These are phyloP conservation scores for Lachancea waltii DNA, from an alignment of 805 yeast genomes.

Conservation along the genomic window DNA sequence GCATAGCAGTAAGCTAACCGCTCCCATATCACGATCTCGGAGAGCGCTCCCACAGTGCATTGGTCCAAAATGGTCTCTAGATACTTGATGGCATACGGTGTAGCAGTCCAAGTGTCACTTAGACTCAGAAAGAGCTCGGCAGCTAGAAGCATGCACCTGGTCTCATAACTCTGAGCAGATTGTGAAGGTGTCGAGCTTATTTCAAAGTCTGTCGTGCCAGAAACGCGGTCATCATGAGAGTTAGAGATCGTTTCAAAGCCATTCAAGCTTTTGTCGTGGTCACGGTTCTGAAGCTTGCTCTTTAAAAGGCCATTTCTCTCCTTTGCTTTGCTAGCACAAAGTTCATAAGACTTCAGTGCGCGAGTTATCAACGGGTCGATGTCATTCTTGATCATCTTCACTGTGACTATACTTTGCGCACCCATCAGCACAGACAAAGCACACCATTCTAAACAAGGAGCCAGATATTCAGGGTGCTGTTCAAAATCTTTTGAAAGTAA, in stretches of 20 bases:
- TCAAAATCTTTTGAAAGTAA: conserved; percentile 69
- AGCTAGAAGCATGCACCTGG: conserved; percentile 58
- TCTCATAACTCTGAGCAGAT: conserved; percentile 44
- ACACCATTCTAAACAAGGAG: conserved; percentile 85
- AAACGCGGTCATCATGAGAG: not conserved
- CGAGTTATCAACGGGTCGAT: conserved; percentile 36
- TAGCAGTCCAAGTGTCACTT: conserved; percentile 38
- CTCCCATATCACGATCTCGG: conserved; percentile 47
- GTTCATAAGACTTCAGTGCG: conserved; percentile 31
- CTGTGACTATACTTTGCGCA: conserved; percentile 37
- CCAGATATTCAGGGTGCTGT: conserved; percentile 42
- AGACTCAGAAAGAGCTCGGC: conserved; percentile 57
- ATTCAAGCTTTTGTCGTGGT: not conserved
- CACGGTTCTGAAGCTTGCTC: not conserved
- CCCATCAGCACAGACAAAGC: conserved; percentile 66
- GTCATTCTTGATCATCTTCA: conserved; percentile 38
- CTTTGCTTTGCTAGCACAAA: conserved; percentile 38
- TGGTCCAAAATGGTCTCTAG: conserved; percentile 42
- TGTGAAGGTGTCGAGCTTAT: conserved; percentile 3
- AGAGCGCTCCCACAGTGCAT: conserved; percentile 40
- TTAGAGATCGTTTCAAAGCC: not conserved
- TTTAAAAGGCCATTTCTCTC: conserved; percentile 4
- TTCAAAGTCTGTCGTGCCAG: not conserved
- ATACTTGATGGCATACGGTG: conserved; percentile 39
- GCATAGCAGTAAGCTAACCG: conserved; percentile 47